Evolutionary conservation across 306 rosid species (phyloP), one percentile per base, ranked within the genome.

Genomic region (Spatholobus suberectus): DNA sequence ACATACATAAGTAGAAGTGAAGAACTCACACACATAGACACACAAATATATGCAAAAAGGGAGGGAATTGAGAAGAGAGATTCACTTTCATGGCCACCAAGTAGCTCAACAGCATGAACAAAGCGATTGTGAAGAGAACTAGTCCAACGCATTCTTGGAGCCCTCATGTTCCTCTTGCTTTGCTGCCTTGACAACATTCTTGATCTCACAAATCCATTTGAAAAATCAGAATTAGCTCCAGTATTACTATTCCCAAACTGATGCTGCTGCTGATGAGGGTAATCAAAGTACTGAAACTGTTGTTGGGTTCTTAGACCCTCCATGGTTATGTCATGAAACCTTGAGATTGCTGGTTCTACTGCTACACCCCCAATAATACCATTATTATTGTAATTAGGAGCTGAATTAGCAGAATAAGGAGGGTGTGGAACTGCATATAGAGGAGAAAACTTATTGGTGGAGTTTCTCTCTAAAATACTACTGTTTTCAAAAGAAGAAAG

Each of bases 61-160:
- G 43, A 61, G 40, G n/a, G n/a, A n/a, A n/a, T n/a, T n/a, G n/a
- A 77, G 65, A 41, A 71, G 71, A 41, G 74, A 29, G 61, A 13
- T 26, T 67, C 76, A 95, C 98, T 93, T 91, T 93, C 97, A 89
- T 95, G 98, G 86, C 98, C 98, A 1, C 98, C 98, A 79, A 95
- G 97, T 20, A 93, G 94, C 67, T 93, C 88, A 62, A 95, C 98
- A 32, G 98, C 98, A 68, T 90, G 98, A 82, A 95, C 90, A 68
- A 95, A 95, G 20, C 98, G 90, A 51, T 91, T 90, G 40, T 95
- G 98, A 23, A 95, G 98, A 75, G 98, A 91, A 44, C 87, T 89
- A 44, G 98, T 95, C 98, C 98, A 95, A 4, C 97, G 88, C 98
- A 95, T 95, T 85, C 98, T 90, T 6, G 98, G 98, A 9, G 97